Evolutionary conservation across 257 asterid genomes (phyloP).

Genomic region (Catharanthus roseus): DNA sequence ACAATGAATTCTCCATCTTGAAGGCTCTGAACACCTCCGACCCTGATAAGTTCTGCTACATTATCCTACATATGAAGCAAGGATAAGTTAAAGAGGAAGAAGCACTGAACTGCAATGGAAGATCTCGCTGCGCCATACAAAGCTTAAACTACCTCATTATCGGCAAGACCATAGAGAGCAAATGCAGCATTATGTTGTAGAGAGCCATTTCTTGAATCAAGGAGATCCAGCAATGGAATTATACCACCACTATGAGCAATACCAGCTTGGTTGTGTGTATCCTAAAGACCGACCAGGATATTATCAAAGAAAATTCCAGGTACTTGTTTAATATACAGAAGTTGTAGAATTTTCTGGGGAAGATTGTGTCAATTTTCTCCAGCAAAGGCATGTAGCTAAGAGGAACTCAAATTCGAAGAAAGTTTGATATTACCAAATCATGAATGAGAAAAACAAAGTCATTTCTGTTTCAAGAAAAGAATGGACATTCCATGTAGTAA

Average conservation of each 20-base stretch:
- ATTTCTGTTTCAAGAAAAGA: not conserved
- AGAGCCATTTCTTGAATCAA: slow-evolving; percentile 94
- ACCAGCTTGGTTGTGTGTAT: slow-evolving; percentile 96
- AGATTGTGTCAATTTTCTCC: not conserved
- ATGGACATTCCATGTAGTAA: not conserved
- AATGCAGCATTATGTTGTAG: slow-evolving; percentile 98
- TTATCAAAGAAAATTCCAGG: not conserved
- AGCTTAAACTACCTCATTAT: slow-evolving; percentile 65
- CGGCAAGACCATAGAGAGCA: slow-evolving; percentile 98
- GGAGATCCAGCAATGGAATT: slow-evolving; percentile 74
- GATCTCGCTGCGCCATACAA: slow-evolving; percentile 1
- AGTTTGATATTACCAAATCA: not conserved
- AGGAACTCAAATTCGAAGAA: not conserved
- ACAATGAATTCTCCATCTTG: slow-evolving; percentile 97
- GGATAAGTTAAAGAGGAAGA: not conserved
- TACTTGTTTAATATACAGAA: not conserved
- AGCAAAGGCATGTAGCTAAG: not conserved
- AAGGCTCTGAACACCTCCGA: slow-evolving; percentile 94
- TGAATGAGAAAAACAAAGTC: not conserved
- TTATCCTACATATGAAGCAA: slow-evolving; percentile 55
- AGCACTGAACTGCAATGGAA: not conserved
- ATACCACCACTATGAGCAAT: slow-evolving; percentile 95
- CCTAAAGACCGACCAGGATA: slow-evolving; percentile 35
- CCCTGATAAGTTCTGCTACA: slow-evolving; percentile 84
- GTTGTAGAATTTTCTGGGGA: not conserved